Conservation (phyloP, 2,329 filamentous ascomycete species). For the Fusarium avenaceum region DNA sequence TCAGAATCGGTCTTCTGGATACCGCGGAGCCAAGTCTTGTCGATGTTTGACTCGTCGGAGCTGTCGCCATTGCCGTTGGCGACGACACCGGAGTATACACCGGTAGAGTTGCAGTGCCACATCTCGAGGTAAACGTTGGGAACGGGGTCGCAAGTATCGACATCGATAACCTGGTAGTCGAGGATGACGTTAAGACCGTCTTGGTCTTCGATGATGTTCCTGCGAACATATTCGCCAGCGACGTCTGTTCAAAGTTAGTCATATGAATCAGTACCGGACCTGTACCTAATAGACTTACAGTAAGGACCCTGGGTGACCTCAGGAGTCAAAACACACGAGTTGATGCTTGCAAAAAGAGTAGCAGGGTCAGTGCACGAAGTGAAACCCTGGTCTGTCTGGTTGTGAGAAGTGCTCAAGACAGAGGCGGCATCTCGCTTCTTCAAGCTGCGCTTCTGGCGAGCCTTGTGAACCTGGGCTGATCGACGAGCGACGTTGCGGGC, state of each 20-base stretch:
- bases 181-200: slow-evolving; percentile 58
- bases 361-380: slow-evolving; percentile 49
- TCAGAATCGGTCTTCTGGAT: slow-evolving; percentile 53
- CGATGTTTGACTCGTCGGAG: slow-evolving; percentile 50
- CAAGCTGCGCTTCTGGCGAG: slow-evolving; percentile 56
- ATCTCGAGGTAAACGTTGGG: slow-evolving; percentile 59
- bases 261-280: neutral
- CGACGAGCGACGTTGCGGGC: slow-evolving; percentile 61
- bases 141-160: slow-evolving; percentile 59
- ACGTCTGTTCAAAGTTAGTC: slow-evolving; percentile 42
- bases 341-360: slow-evolving; percentile 56
- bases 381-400: slow-evolving; percentile 55
- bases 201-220: slow-evolving; percentile 58
- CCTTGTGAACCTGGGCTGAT: slow-evolving; percentile 55
- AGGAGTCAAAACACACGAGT: slow-evolving; percentile 62
- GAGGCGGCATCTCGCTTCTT: slow-evolving; percentile 52
- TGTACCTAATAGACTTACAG: slow-evolving; percentile 46
- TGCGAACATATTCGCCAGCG: slow-evolving; percentile 52
- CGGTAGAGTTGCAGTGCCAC: slow-evolving; percentile 64
- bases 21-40: slow-evolving; percentile 51
- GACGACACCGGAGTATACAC: slow-evolving; percentile 61
- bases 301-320: slow-evolving; percentile 66
- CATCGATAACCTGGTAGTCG: slow-evolving; percentile 62
- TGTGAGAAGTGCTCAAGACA: slow-evolving; percentile 53
- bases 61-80: slow-evolving; percentile 61